Base-by-base conservation (phyloP, 805 yeast genomes). In the Metschnikowia corniflorae region DNA sequence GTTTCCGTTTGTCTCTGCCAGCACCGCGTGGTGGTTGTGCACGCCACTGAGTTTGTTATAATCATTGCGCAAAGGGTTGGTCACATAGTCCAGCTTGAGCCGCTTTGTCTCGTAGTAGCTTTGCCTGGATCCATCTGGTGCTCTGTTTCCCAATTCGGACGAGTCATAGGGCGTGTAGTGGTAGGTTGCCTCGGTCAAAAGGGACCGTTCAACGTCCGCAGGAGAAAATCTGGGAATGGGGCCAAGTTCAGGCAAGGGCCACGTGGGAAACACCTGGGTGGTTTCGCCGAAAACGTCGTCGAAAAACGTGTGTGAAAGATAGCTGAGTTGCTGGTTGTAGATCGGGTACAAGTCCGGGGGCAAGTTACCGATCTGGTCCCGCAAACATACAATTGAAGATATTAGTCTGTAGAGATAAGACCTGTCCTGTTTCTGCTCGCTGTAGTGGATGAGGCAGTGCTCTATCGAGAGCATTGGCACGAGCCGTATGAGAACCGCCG, bases 211-310 rank as follows among this genome's bases (percentile, higher is more conserved):
- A 15, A 88, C 95, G 56, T 88, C 96, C 44, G 67, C 65, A 1
- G 89, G 71, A 3, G 73, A 73, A 50, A 77, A 87, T 26, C 68
- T 67, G 2, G 82, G 78, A 5, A 87, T 76, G 2, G 68, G 54
- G 2, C 86, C 73, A 43, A 85, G 63, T 31, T 82, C 86, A 0
- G 95, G 93, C 28, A 88, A 62, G 5, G 89, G 91, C 95, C 95
- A 88, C 6, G 47, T 40, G 3, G 70, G 69, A 31, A 53, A 60
- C 9, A 42, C 18, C 17, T 46, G 37, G 15, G 28, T 13, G 15
- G 43, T 41, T 7, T 42, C 31, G 17, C 41, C 41, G 35, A 59
- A 54, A 3, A 60, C 50, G 12, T 73, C 61, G 26, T 68, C 68
- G 22, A 86, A 64, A 80, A 89, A 87, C 22, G 54, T 58, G 25